Base-by-base conservation (phyloP, 257 asterid species). In the Solanum arcanum region DNA sequence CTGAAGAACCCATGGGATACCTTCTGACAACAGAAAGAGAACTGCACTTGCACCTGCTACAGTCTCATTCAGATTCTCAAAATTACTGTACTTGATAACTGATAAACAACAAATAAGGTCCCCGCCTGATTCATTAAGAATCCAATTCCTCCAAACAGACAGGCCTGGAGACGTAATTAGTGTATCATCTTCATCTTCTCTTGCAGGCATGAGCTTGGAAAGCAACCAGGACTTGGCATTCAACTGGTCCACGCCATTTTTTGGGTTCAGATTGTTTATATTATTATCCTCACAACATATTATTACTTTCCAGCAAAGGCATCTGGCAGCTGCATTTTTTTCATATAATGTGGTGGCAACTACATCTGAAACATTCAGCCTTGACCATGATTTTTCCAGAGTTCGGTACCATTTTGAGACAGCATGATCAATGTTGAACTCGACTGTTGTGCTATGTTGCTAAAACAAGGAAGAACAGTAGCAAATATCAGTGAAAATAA, bases 291-390 rank as follows among this genome's bases (percentile, higher is more conserved):
- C 92, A 85, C 94, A 91, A 88, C 93, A 93, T 76, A 97, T 46
- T 83, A 94, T 89, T 84, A 97, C 80, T 92, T 97, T 97, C 99
- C 98, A 97, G 92, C 99, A 97, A 88, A 97, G 92, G 90, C 97
- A 97, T 88, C 93, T 92, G 85, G 93, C 90, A 90, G 92, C 91
- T 47, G 94, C 94, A 83, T 94, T 97, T 83, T 89, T 93, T 81
- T 70, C 93, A 76, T 87, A 59, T 60, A 97, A 96, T 88, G 88
- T 89, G 88, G 95, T 66, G 68, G 95, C 97, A 69, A 95, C 93
- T 73, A 94, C 93, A 21, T 94, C 94, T 52, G 98, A 94, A 76
- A 95, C 97, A 89, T 97, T 97, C 90, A 97, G 89, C 90, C 92
- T 92, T 14, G 98, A 93, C 93, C 93, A 90, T 52, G 95, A 94